Conservation (phyloP, 176 grass and related monocot genomes). For the Carex parvula region DNA sequence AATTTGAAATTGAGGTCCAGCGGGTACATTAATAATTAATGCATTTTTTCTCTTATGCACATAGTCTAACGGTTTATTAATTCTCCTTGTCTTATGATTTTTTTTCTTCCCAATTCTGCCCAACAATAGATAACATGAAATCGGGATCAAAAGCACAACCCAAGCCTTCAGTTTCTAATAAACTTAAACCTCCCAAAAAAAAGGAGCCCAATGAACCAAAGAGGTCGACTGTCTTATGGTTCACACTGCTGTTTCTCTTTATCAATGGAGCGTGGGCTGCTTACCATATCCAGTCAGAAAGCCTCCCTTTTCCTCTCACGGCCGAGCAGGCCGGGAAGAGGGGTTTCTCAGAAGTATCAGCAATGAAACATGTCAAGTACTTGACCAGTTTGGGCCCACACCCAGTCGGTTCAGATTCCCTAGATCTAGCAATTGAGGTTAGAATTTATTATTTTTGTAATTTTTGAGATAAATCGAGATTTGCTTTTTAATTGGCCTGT, state of each 20-base stretch:
- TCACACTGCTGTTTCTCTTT: conserved; percentile 63
- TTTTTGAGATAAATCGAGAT: not conserved
- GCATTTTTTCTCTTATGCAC: not conserved
- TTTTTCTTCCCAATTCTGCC: not conserved
- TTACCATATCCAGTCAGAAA: conserved; percentile 61
- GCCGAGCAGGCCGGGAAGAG: conserved; percentile 69
- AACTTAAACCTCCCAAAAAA: conserved; percentile 29
- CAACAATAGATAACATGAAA: not conserved
- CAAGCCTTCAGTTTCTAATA: not conserved
- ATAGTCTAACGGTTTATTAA: not conserved
- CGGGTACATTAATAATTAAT: not conserved
- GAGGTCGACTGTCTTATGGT: conserved; percentile 60
- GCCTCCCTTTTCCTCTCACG: conserved; percentile 65
- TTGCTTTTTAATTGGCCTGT: not conserved
- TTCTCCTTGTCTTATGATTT: not conserved
- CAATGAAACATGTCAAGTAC: conserved; percentile 72
- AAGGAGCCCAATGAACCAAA: conserved; percentile 34
- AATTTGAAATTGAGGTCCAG: not conserved
- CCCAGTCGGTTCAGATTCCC: conserved; percentile 81
- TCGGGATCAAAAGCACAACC: not conserved
- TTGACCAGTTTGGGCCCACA: conserved; percentile 82
- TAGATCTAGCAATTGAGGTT: conserved; percentile 82
- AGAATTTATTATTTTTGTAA: not conserved
- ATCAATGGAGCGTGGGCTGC: conserved; percentile 81
- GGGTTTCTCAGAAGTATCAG: conserved; percentile 83